phyloP scores from a whole-genome alignment of 1,139 yeast genomes.

The Yueomyces sp. region DNA sequence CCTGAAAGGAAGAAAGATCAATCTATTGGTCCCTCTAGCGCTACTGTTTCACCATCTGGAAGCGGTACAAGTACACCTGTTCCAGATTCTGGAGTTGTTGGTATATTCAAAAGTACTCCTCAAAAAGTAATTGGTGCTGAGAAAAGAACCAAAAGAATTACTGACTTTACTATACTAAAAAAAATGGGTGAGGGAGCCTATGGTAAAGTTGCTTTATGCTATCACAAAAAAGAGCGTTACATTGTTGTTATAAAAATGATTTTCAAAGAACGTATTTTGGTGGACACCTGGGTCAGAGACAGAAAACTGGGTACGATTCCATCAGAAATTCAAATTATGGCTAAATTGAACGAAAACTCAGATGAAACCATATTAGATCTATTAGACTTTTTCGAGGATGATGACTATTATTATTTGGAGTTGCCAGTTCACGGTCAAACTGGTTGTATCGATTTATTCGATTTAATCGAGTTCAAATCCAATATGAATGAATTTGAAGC shows the following conservation, averaged over 20 bases:
- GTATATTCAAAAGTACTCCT: constrained; percentile 8
- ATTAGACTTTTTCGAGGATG: constrained; percentile 84
- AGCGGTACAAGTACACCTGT: background rate
- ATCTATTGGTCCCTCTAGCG: constrained; percentile 1
- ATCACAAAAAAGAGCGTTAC: constrained; percentile 42
- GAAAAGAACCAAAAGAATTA: constrained; percentile 52
- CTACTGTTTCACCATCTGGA: background rate
- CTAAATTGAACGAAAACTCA: constrained; percentile 55
- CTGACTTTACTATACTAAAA: constrained; percentile 56
- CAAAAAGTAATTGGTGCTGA: constrained; percentile 36
- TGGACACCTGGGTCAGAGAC: constrained; percentile 94
- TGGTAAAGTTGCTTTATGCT: constrained; percentile 77
- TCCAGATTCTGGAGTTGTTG: background rate
- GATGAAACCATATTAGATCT: constrained; percentile 78
- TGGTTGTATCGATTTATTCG: constrained; percentile 87
- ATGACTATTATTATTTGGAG: constrained; percentile 73
- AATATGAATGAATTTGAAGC: constrained; percentile 71
- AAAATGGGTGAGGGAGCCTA: constrained; percentile 93
- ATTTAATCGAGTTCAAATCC: constrained; percentile 72
- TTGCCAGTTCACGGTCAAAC: constrained; percentile 80
- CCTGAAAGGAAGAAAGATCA: constrained; percentile 7
- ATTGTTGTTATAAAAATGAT: constrained; percentile 75
- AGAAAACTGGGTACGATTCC: constrained; percentile 84
- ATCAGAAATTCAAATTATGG: constrained; percentile 83
- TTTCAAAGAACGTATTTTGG: constrained; percentile 78